Evolutionary conservation across 2,329 filamentous ascomycete species (phyloP).

Genomic region (Alternaria gaisen): DNA sequence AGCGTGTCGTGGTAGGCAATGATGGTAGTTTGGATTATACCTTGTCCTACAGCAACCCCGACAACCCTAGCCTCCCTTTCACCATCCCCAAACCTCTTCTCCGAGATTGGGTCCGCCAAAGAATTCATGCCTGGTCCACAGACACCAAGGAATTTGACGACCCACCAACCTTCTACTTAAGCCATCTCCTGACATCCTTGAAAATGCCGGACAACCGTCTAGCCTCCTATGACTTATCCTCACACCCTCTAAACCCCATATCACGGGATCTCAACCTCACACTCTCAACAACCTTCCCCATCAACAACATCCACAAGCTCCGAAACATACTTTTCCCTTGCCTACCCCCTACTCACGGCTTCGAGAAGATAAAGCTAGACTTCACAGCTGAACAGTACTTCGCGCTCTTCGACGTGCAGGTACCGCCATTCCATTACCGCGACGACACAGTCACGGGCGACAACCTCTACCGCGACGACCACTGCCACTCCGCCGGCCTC

Average conservation of each 20-base stretch:
- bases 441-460: not conserved
- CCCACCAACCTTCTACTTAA: conserved; percentile 14
- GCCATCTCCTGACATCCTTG: conserved; percentile 1
- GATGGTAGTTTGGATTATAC: not conserved
- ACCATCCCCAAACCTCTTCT: not conserved
- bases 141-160: conserved; percentile 15
- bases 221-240: not conserved
- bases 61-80: not conserved
- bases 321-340: not conserved
- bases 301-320: accelerated
- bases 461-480: not conserved
- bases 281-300: not conserved
- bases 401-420: conserved; percentile 18
- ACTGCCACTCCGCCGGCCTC: conserved; percentile 3
- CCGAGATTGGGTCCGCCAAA: not conserved
- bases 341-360: conserved; percentile 4
- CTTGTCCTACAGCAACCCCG: not conserved
- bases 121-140: conserved; percentile 6
- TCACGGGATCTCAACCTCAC: not conserved
- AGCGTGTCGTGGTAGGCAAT: not conserved
- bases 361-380: conserved; percentile 24
- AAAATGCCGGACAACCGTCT: not conserved
- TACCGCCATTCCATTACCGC: conserved; percentile 22
- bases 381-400: conserved; percentile 20
- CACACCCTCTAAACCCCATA: not conserved